A percentile compares a stretch with the other conserved stretches of the same genome.
Evolutionary conservation across 441 rosid genomes (phyloP).

Genomic region (Theobroma grandiflorum): DNA sequence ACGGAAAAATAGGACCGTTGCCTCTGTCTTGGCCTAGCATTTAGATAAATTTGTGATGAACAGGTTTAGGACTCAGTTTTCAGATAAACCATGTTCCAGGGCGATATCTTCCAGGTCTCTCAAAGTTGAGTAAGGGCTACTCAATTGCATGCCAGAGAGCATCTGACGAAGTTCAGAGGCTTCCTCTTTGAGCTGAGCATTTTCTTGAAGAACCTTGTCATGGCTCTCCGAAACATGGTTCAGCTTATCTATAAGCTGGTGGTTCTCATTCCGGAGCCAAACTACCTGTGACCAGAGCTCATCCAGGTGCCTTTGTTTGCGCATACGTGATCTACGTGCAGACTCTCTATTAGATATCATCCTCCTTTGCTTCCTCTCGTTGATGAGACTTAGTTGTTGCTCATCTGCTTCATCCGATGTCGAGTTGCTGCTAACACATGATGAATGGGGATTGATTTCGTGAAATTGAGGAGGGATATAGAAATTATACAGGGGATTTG

Average conservation of each 20-base stretch:
- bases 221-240: slow-evolving; percentile 66
- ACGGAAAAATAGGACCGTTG: slow-evolving; percentile 2
- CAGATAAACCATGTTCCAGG: slow-evolving; percentile 38
- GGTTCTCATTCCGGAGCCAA: slow-evolving; percentile 69
- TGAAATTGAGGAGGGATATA: slow-evolving; percentile 59
- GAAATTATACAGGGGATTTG: slow-evolving; percentile 47
- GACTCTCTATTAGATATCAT: slow-evolving; percentile 82
- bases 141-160: slow-evolving; percentile 65
- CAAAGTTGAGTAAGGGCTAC: slow-evolving; percentile 50
- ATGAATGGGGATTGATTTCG: slow-evolving; percentile 59
- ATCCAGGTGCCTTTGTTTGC: slow-evolving; percentile 77
- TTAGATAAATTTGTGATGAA: slow-evolving; percentile 22
- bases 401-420: slow-evolving; percentile 87
- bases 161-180: slow-evolving; percentile 67
- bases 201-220: slow-evolving; percentile 64
- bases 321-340: slow-evolving; percentile 75
- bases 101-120: slow-evolving; percentile 54
- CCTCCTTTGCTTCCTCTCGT: slow-evolving; percentile 73
- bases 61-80: slow-evolving; percentile 30
- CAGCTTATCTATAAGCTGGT: slow-evolving; percentile 72
- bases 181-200: slow-evolving; percentile 77
- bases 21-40: slow-evolving; percentile 28
- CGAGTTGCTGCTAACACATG: slow-evolving; percentile 73
- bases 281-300: slow-evolving; percentile 72
- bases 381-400: slow-evolving; percentile 56